Evolutionary conservation across 176 grass and related monocot genomes (phyloP).

Genomic region (Musa beccarii): DNA sequence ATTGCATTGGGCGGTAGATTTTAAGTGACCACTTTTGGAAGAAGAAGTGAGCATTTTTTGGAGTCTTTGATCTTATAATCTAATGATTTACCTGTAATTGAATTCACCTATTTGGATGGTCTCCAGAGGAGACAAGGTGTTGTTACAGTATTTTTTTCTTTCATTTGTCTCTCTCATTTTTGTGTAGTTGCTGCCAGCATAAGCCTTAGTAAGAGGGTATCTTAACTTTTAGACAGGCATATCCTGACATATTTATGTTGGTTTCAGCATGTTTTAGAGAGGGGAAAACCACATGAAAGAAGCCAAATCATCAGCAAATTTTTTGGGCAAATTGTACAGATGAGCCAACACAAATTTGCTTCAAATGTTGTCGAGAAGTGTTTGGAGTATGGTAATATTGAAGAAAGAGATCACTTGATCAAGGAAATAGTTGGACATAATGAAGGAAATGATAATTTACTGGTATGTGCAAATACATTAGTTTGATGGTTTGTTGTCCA

Average conservation of each 20-base stretch:
- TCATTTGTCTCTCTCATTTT: no score
- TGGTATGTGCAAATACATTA: constrained; percentile 39
- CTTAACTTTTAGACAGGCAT: background rate
- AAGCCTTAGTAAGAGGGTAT: background rate
- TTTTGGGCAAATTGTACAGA: constrained; percentile 63
- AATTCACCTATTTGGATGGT: no score
- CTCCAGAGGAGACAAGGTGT: no score
- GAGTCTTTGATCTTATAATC: no score
- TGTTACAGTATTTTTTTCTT: no score
- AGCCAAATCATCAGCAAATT: constrained; percentile 77
- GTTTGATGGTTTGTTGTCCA: background rate
- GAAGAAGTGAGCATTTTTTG: no score
- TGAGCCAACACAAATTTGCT: constrained; percentile 95
- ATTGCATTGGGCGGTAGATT: background rate
- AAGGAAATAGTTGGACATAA: constrained; percentile 74
- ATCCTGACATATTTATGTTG: background rate
- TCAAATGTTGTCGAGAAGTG: constrained; percentile 98
- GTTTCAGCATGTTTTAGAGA: constrained; percentile 88
- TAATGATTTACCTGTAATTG: no score
- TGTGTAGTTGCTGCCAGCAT: no score
- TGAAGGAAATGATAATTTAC: constrained; percentile 70
- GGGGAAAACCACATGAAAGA: constrained; percentile 60
- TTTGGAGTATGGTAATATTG: constrained; percentile 70
- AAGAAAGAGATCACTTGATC: constrained; percentile 60
- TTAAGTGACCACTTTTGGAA: background rate